These are phyloP conservation scores for Rhizoctonia solani DNA, from an alignment of 1,284 basidiomycete species.

Conservation along the genomic window DNA sequence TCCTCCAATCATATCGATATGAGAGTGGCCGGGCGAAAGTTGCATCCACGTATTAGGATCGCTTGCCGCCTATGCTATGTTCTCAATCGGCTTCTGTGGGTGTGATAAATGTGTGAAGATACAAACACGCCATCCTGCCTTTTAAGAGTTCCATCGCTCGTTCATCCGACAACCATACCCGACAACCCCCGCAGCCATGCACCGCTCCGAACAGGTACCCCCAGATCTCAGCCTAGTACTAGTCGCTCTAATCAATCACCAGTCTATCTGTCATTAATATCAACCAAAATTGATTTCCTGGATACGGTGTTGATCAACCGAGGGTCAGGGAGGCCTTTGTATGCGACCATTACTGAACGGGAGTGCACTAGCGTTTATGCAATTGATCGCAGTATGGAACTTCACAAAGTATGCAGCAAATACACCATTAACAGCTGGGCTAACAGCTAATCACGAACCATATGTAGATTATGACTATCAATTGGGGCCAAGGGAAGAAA, in stretches of 20 bases:
- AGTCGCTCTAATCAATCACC: not conserved
- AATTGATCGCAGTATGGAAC: constrained; percentile 2
- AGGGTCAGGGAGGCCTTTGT: not conserved
- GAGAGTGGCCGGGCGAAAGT: too few relatives aligned
- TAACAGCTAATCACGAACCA: not conserved
- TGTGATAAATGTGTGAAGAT: too few relatives aligned
- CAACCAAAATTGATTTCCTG: not conserved
- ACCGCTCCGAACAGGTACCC: not conserved
- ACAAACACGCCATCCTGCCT: too few relatives aligned
- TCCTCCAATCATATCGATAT: not conserved
- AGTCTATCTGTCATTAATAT: not conserved
- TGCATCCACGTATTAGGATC: too few relatives aligned
- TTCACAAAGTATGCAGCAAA: constrained; percentile 3
- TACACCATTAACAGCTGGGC: not conserved
- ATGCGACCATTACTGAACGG: constrained; percentile 18
- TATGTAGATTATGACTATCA: not conserved
- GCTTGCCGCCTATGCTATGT: too few relatives aligned
- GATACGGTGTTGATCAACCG: constrained; percentile 9
- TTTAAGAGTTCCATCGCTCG: too few relatives aligned
- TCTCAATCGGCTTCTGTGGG: too few relatives aligned
- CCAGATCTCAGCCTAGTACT: not conserved
- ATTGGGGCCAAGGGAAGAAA: not conserved
- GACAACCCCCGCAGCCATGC: constrained; percentile 9
- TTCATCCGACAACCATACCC: too few relatives aligned
- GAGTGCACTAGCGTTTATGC: constrained; percentile 1